phyloP scores from a whole-genome alignment of 495 filamentous ascomycete species.

The Aspergillus panamensis region DNA sequence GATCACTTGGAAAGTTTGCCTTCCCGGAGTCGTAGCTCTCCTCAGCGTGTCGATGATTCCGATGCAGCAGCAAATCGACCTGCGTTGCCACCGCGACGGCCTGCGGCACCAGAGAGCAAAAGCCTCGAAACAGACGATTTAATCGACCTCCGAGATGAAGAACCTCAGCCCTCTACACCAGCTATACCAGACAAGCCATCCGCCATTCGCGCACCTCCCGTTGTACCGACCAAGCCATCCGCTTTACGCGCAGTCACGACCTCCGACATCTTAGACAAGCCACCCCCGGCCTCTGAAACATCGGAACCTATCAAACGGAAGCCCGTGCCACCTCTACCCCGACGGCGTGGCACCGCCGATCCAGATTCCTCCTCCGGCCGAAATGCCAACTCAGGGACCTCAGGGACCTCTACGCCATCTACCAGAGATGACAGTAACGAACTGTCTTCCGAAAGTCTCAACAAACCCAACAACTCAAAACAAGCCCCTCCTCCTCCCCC shows the following conservation, averaged over 20 bases:
- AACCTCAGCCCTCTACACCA: conserved; percentile 14
- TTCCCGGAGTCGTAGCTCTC: conserved; percentile 28
- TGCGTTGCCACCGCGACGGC: conserved; percentile 36
- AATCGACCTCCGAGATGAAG: conserved; percentile 61
- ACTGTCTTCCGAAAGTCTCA: not conserved
- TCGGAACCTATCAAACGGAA: conserved; percentile 37
- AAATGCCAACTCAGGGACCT: conserved; percentile 6
- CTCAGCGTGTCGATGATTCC: conserved; percentile 28
- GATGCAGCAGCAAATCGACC: conserved; percentile 33
- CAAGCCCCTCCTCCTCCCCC: conserved; percentile 33
- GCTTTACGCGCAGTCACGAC: conserved; percentile 50
- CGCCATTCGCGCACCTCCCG: conserved; percentile 43
- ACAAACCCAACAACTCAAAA: conserved; percentile 20
- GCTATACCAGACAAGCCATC: conserved; percentile 22
- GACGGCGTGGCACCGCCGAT: conserved; percentile 31
- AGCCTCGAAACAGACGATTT: conserved; percentile 52
- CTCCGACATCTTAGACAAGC: conserved; percentile 13
- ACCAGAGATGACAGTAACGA: not conserved
- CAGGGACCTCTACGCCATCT: not conserved
- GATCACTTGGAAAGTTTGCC: conserved; percentile 27
- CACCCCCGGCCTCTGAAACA: conserved; percentile 1
- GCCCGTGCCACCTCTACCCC: conserved; percentile 43
- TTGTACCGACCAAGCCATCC: conserved; percentile 64
- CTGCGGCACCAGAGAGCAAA: conserved; percentile 23
- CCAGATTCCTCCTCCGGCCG: conserved; percentile 22